Percentiles rank a stretch among this genome's conserved stretches.
Evolutionary conservation across 805 yeast species (phyloP).

Genomic region (Teunomyces tritomae): DNA sequence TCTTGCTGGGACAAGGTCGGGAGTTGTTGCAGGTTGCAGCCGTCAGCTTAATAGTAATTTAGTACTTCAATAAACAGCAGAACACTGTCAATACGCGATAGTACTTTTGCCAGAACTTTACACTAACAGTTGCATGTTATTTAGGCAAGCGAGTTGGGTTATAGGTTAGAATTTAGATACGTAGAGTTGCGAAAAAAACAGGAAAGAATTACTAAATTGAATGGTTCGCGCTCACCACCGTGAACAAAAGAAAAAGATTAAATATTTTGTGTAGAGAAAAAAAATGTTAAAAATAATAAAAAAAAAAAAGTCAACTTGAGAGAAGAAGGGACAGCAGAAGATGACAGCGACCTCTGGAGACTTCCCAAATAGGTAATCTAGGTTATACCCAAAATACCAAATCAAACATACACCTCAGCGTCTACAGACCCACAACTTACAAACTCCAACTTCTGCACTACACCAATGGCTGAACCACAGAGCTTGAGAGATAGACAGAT

Average conservation of each 20-base stretch:
- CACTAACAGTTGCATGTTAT: neutral
- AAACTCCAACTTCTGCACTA: neutral
- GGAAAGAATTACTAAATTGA: neutral
- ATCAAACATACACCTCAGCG: neutral
- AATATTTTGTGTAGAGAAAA: too few species aligned
- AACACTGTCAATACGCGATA: neutral
- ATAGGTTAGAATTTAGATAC: too few species aligned
- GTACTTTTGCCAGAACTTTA: neutral
- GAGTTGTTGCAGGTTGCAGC: neutral
- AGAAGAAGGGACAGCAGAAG: too few species aligned
- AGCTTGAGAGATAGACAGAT: constrained; percentile 26
- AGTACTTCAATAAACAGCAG: neutral
- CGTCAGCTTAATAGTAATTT: neutral
- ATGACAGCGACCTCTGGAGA: neutral
- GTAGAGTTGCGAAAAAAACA: neutral
- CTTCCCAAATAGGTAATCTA: constrained; percentile 8
- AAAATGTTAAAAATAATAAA: too few species aligned
- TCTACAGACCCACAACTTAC: neutral
- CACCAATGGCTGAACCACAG: constrained; percentile 2
- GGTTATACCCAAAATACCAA: neutral
- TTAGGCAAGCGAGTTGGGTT: neutral
- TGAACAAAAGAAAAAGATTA: too few species aligned
- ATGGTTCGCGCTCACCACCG: too few species aligned
- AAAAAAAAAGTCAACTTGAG: too few species aligned
- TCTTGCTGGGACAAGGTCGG: constrained; percentile 1